These are phyloP conservation scores for Penicillium sclerotigenum DNA, from an alignment of 2,329 filamentous ascomycete genomes.

Conservation along the genomic window DNA sequence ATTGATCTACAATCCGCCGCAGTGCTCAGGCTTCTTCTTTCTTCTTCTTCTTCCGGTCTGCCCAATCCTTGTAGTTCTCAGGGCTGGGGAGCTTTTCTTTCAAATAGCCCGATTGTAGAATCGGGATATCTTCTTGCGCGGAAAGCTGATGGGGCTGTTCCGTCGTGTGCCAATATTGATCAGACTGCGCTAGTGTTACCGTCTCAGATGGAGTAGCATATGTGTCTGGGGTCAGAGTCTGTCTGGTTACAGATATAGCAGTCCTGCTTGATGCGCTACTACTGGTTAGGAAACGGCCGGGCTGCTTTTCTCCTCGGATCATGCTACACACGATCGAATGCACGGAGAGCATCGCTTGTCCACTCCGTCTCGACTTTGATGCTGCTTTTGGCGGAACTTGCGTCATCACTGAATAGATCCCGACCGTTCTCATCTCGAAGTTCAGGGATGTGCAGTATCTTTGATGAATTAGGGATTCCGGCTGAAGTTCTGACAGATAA, in stretches of 20 bases:
- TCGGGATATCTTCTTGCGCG: not conserved
- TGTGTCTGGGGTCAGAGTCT: not conserved
- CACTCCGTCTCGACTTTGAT: not conserved
- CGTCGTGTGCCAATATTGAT: not conserved
- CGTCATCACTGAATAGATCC: not conserved
- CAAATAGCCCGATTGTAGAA: not conserved
- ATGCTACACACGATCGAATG: not conserved
- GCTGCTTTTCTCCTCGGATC: not conserved
- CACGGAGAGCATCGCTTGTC: not conserved
- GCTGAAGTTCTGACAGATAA: not conserved
- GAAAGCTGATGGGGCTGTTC: not conserved
- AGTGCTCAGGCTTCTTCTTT: not conserved
- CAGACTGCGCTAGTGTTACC: not conserved
- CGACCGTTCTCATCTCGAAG: not conserved
- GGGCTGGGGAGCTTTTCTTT: constrained; percentile 1
- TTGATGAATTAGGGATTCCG: not conserved
- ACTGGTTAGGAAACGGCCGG: no score
- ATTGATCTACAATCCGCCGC: not conserved
- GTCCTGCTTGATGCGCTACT: not conserved
- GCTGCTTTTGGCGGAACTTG: not conserved
- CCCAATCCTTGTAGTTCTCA: constrained; percentile 6
- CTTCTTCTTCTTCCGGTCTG: not conserved
- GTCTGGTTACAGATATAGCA: not conserved
- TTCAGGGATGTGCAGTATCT: not conserved
- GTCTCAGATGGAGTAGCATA: not conserved